Base-by-base conservation (phyloP, 2,329 filamentous ascomycete genomes). In the Fusarium pseudocircinatum region DNA sequence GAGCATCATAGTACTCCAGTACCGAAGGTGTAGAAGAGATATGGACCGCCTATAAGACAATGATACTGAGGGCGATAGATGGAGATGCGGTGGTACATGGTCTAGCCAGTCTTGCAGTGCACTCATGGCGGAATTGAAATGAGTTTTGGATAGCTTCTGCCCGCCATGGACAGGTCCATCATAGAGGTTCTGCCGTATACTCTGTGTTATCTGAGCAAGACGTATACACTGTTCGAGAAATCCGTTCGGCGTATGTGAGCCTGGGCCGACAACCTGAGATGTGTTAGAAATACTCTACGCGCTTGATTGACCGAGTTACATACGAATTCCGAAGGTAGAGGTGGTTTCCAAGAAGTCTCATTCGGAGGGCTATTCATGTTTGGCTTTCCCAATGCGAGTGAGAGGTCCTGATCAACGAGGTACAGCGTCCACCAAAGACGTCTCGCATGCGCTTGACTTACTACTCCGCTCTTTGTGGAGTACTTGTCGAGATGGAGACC, bases 361-460 rank as follows among this genome's bases (percentile, higher is more conserved):
- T 57, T 47, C 0, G n/a, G n/a, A 1, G 54, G 34, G 5, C 16
- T 57, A 10, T 28, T 47, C 54, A 34, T 46, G 13, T 39, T 22
- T 26, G 54, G 54, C 7, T 57, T 57, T 1, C 54, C 54, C 7
- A 57, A 3, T 0, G 54, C 39, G 0, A 57, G 30, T 11, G 54
- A 57, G 0, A 57, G 34, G 14, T 57, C 54, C 8, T 57, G 54
- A 7, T 57, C 54, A 7, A 57, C 13, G 1, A 57, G 39, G 14
- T 46, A 57, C 18, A 57, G 0, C 0, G 54, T 57, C 54, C 54
- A 57, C 54, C 54, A 57, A 2, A 57, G 54, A 6, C 54, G 54
- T 0, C 39, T 0, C 0, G 54, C 54, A 11, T 57, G 54, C 0
- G 54, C 54, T 11, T 57, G 54, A 4, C 28, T 34, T 9, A 57